Base-by-base conservation (phyloP, 2,329 filamentous ascomycete genomes). In the Calycina herbarum region DNA sequence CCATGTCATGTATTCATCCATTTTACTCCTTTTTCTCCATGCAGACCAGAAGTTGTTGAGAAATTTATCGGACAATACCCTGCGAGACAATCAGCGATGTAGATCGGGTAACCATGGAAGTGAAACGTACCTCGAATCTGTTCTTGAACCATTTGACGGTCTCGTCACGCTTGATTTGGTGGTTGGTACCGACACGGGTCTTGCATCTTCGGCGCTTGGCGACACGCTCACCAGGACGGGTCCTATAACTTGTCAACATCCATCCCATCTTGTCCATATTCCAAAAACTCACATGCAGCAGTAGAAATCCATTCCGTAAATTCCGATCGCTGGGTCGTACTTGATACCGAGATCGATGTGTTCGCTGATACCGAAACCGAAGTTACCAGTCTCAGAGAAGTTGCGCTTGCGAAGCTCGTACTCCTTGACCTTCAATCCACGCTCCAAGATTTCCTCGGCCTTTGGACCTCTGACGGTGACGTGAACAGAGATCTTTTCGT, bases 221-320 rank as follows among this genome's bases (percentile, higher is more conserved):
- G 80, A 99, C 93, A 81, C 95, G 94, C 89, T 97, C 94, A 85
- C 95, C 95, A 78, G 94, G 95, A 79, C 95, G 94, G 86, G 93
- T 97, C 86, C 86, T 89, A 73, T 67, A 66, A 67, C 20, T 64
- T 56, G 61, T 69, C 64, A 71, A 59, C 33, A 33, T 54, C 57
- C 38, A 45, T 45, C 20, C 63, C 35, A 45, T 60, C 7, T 57
- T 27, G 27, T 11, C 2, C 17, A 3, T 51, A 58, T 57, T 33
- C 62, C 27, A 27, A 48, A 63, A 62, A 85, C 86, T 82, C 77
- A 88, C 95, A 99, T 99, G 93, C 94, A 98, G 92, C 90, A 94
- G 91, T 97, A 99, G 86, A 99, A 99, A 86, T 99, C 95, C 95
- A 99, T 99, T 82, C 95, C 94, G 88, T 97, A 97, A 82, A 97